These are phyloP conservation scores for Entonaema liquescens DNA, from an alignment of 495 filamentous ascomycete genomes.

Conservation along the genomic window DNA sequence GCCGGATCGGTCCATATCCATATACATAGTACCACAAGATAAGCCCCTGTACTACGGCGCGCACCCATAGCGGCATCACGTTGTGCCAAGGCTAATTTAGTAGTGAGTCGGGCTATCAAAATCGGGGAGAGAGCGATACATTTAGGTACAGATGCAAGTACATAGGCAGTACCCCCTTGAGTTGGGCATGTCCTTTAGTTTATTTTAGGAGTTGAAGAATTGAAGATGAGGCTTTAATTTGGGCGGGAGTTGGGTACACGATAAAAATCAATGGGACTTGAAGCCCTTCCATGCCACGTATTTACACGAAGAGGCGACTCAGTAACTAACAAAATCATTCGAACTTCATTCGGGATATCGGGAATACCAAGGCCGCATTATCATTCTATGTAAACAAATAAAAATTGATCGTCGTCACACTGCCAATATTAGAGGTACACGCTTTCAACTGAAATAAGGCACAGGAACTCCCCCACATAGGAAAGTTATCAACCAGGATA, in stretches of 20 bases:
- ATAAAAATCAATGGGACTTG: not conserved
- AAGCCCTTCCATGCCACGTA: not conserved
- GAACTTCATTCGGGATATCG: not conserved
- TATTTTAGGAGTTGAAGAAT: not conserved
- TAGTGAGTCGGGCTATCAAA: not conserved
- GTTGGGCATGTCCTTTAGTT: not conserved
- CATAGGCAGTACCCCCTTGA: not conserved
- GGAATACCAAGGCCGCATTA: not conserved
- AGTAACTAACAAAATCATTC: not conserved
- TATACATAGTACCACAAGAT: not conserved
- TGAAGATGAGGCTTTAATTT: not conserved
- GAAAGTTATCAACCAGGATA: not conserved
- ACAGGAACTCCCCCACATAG: slow-evolving; percentile 4
- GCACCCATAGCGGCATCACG: not conserved
- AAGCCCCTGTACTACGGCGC: not conserved
- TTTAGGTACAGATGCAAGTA: not conserved
- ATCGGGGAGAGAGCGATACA: not conserved
- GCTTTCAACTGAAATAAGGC: not conserved
- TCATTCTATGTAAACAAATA: not conserved
- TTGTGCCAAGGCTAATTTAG: not conserved
- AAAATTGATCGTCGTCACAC: not conserved
- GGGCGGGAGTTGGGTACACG: not conserved
- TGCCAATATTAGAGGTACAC: not conserved
- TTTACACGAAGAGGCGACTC: not conserved
- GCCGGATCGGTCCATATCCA: not conserved